phyloP scores from a whole-genome alignment of 352 stramenopile genomes.

The Phytophthora sansomeana region DNA sequence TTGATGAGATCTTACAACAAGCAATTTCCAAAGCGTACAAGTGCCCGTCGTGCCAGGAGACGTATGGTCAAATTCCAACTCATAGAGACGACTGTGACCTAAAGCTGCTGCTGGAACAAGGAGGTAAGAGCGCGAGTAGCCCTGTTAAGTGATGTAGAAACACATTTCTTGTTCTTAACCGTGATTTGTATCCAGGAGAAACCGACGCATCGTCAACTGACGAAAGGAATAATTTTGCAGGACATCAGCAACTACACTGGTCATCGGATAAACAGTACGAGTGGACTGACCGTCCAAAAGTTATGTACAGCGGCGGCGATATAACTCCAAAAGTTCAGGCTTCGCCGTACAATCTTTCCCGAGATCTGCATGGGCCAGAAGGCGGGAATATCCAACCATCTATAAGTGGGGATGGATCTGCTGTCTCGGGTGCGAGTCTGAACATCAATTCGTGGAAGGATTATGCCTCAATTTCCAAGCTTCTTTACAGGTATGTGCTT shows the following conservation, averaged over 20 bases:
- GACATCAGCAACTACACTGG: slow-evolving; percentile 15
- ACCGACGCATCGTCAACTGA: background rate
- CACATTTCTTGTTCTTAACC: background rate
- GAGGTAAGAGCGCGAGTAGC: slow-evolving; percentile 18
- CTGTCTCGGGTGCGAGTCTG: slow-evolving; percentile 41
- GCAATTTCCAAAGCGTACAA: slow-evolving; percentile 43
- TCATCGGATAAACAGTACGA: slow-evolving; percentile 28
- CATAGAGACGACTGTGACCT: slow-evolving; percentile 70
- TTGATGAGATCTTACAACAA: slow-evolving; percentile 49
- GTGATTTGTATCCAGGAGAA: slow-evolving; percentile 22
- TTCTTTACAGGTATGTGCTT: slow-evolving; percentile 68
- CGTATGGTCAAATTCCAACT: slow-evolving; percentile 49
- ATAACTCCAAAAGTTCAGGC: slow-evolving; percentile 20
- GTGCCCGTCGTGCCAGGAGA: slow-evolving; percentile 59
- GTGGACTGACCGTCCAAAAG: slow-evolving; percentile 24
- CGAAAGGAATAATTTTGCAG: background rate
- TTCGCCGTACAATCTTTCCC: slow-evolving; percentile 33
- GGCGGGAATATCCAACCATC: slow-evolving; percentile 15
- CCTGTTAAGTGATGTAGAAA: background rate
- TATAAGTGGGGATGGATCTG: slow-evolving; percentile 13
- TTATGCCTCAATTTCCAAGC: slow-evolving; percentile 77
- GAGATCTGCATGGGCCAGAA: slow-evolving; percentile 24
- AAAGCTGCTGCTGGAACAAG: slow-evolving; percentile 67
- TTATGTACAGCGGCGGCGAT: slow-evolving; percentile 25
- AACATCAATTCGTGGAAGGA: slow-evolving; percentile 70